A percentile compares a stretch with the other conserved stretches of the same genome.
Evolutionary conservation across 768 basidiomycete species (phyloP).

Genomic region (Pulveroboletus sp.): DNA sequence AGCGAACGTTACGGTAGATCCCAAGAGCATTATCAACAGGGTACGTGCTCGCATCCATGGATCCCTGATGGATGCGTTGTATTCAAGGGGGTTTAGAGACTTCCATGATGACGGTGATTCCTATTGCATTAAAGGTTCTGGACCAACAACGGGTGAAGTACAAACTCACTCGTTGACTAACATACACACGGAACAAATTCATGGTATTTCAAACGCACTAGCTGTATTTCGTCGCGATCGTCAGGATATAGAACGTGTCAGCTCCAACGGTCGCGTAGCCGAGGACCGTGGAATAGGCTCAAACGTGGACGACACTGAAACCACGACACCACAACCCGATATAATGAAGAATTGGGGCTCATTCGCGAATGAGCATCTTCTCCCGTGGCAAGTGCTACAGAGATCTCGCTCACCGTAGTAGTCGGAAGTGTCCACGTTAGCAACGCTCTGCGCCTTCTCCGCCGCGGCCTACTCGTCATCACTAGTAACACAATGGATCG

Average conservation of each 20-base stretch:
- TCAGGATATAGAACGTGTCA: background rate
- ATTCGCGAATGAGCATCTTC: background rate
- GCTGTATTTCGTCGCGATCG: conserved; percentile 1
- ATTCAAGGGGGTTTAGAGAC: background rate
- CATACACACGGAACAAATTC: conserved; percentile 3
- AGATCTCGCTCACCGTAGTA: conserved; percentile 15
- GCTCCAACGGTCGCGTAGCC: background rate
- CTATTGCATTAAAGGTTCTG: background rate
- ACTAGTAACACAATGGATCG: too few species aligned
- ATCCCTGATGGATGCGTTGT: background rate
- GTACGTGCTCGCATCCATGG: background rate
- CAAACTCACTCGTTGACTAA: too few species aligned
- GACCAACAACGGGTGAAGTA: background rate
- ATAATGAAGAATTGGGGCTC: background rate
- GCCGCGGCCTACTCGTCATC: too few species aligned
- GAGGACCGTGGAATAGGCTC: background rate
- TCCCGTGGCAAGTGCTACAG: conserved; percentile 21
- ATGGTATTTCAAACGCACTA: background rate
- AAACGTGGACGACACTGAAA: background rate
- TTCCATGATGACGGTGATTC: background rate
- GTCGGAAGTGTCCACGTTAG: conserved; percentile 16
- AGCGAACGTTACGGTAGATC: background rate
- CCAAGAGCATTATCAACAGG: background rate
- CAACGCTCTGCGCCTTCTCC: conserved; percentile 6
- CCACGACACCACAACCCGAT: background rate